Evolutionary conservation across 805 yeast genomes (phyloP), one percentile per base, ranked within the genome.

Genomic region (Candida coquimbonensis): DNA sequence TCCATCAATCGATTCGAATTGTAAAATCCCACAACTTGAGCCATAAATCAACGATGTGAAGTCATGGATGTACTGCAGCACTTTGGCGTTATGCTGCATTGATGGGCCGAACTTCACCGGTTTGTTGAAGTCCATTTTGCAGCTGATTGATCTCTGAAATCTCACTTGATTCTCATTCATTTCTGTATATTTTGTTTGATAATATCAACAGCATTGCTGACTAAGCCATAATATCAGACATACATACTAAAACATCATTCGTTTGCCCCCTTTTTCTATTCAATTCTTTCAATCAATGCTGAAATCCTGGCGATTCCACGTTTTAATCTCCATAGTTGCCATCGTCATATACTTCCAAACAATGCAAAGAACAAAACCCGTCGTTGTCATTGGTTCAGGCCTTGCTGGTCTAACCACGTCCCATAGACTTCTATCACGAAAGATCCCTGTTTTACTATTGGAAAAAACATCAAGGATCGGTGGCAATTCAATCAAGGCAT

Each of bases 361-460:
- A 35, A 39, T 35, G 39, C 36, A 34, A 21, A 44, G 33, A 24
- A 53, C 55, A 2, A 57, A 50, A 13, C 58, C 60, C 3, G 60
- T 56, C n/a, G 49, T 81, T 2, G 72, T 87, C n/a, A 69, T 87
- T 14, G 96, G 96, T 0, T 88, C 82, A 4, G 96, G 96, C 0
- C 76, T 85, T 12, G 70, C 95, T 1, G 96, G 95, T 0, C 62
- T 85, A 17, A 79, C 83, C 47, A 80, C 91, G 0, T 86, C 90
- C 0, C 63, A 72, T n/a, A 73, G 70, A 8, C 67, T 85, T 7
- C 53, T 65, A 24, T 60, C 67, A 36, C 50, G 60, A 24, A 69
- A 72, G 13, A 49, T 65, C 21, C 68, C 74, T 1, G 76, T 78
- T 5, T 55, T 69, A 0, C 47, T 79, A 7, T 45, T 79, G 3